phyloP scores from a whole-genome alignment of 176 grass and related monocot species.

The Ampelocalamus luodianensis region DNA sequence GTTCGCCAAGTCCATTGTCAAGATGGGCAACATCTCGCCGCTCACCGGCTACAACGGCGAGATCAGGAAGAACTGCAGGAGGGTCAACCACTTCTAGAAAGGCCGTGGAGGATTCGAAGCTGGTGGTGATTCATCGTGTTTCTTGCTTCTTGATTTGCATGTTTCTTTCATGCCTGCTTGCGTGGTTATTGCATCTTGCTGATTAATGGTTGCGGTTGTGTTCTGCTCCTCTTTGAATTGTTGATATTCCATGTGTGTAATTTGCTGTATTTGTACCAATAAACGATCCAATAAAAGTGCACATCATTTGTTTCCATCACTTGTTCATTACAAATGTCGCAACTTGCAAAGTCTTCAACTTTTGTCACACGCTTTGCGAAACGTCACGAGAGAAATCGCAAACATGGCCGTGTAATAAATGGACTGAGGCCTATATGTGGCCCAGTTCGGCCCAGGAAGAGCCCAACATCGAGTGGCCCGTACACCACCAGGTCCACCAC shows the following conservation, averaged over 20 bases:
- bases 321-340: not conserved
- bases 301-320: not conserved
- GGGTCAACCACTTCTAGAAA: conserved; percentile 50
- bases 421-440: too few relatives aligned
- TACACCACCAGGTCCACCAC: not conserved
- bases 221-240: not conserved
- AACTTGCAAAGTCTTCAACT: too few relatives aligned
- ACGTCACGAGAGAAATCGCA: too few relatives aligned
- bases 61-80: conserved; percentile 74
- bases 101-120: not conserved
- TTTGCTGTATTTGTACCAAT: conserved; percentile 34
- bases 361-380: too few relatives aligned
- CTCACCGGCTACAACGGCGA: conserved; percentile 57
- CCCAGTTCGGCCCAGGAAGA: not conserved
- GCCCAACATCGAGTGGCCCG: not conserved
- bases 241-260: conserved; percentile 8
- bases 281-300: conserved; percentile 44
- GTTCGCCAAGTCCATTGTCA: conserved; percentile 75
- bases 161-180: not conserved
- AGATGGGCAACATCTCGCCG: conserved; percentile 73
- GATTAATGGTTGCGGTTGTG: conserved; percentile 2
- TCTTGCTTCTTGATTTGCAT: not conserved
- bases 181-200: conserved; percentile 1
- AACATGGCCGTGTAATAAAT: too few relatives aligned
- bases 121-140: not conserved